Evolutionary conservation across 1,139 yeast genomes (phyloP), one percentile per base, ranked within the genome.

Genomic region (Taiozyma sp.): DNA sequence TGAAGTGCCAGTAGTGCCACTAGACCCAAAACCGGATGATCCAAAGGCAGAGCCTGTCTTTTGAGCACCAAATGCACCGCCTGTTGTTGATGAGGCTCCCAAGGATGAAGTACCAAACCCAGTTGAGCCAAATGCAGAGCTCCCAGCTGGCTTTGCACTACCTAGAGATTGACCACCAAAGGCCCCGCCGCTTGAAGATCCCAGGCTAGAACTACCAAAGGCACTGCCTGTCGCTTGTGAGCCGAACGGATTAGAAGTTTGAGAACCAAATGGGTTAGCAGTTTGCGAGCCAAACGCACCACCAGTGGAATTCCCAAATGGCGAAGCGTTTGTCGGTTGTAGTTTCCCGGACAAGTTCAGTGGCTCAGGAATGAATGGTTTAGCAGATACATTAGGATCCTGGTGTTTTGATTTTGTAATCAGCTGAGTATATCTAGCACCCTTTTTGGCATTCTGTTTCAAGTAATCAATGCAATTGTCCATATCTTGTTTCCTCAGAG

Each of bases 401-500:
- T 60, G 56, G 19, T 57, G 55, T 19, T 68, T 66, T 29, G 67
- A 67, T 53, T 69, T 73, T 2, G 80, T 72, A n/a, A 76, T 70
- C 40, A 74, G 60, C 54, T 81, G 87, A n/a, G 76, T 65, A 62
- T 76, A 83, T 48, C 87, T 70, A 1, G 82, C 85, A 8, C 84
- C 87, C 57, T 74, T 71, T 36, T 70, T 68, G 10, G 78, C 65
- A 54, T 79, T 76, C 1, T 65, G 66, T 22, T 61, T 61, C 8
- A 83, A 54, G 48, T 69, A 73, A 2, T 67, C 54, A 1, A 76
- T 51, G 56, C 83, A 76, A 46, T 69, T 70, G 23, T 70, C 65
- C 78, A 79, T 78, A 57, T 83, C 87, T 10, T 67, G 63, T 30
- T 63, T 61, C 57, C 85, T 70, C 14, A 73, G 70, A 7, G 61